Conservation (phyloP, 805 yeast species). For the Yarrowia osloensis region DNA sequence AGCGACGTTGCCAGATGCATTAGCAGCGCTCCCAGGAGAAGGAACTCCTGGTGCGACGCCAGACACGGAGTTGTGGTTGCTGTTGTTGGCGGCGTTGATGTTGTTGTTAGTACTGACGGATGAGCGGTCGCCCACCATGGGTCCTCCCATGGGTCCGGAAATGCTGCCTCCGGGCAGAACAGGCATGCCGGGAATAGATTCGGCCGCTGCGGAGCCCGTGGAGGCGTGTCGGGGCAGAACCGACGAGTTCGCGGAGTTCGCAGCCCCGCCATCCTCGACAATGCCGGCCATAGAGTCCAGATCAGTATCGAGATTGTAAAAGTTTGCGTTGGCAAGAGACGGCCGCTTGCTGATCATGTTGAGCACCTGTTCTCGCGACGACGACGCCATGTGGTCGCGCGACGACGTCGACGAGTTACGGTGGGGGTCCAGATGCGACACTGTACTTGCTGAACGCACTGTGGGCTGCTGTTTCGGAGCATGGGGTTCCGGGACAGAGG, state of each 20-base stretch:
- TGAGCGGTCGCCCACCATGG: constrained; percentile 33
- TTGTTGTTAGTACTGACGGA: constrained; percentile 6
- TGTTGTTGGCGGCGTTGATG: not conserved
- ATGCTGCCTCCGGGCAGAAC: constrained; percentile 24
- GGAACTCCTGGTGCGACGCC: not conserved
- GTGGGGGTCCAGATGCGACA: constrained; percentile 23
- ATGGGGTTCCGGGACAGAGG: constrained; percentile 22
- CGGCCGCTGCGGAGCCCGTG: constrained; percentile 4
- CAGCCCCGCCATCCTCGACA: constrained; percentile 36
- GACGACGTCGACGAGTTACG: constrained; percentile 2
- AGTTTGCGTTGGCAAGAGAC: constrained; percentile 13
- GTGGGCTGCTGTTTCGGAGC: not conserved
- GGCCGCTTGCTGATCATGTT: constrained; percentile 20
- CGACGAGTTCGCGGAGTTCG: not conserved
- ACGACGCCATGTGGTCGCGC: constrained; percentile 1
- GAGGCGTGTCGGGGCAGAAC: constrained; percentile 2
- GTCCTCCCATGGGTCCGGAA: constrained; percentile 6
- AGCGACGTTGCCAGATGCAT: not conserved
- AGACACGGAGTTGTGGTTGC: not conserved
- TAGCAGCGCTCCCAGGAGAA: not conserved
- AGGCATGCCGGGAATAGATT: constrained; percentile 29
- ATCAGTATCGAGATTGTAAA: constrained; percentile 48
- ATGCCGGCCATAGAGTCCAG: constrained; percentile 56
- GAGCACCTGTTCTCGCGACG: constrained; percentile 22
- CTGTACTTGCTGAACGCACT: constrained; percentile 7